A percentile compares a stretch with the other conserved stretches of the same genome.
Conservation (phyloP, 2,329 filamentous ascomycete genomes). For the Plectosphaerella cucumerina region DNA sequence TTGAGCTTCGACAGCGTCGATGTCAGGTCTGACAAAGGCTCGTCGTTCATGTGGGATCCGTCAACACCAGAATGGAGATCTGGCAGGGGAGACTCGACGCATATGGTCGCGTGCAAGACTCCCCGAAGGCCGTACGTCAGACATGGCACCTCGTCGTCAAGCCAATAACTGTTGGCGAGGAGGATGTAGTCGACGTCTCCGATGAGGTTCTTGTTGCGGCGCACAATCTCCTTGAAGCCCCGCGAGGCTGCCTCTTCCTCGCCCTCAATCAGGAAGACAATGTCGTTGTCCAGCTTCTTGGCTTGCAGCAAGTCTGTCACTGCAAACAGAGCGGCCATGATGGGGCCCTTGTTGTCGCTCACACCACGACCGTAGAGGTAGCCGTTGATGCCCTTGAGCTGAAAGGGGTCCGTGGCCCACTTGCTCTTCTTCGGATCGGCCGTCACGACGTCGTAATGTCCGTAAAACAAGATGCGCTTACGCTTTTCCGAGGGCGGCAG, state of each 20-base stretch:
- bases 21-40: slow-evolving; percentile 88
- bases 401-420: slow-evolving; percentile 86
- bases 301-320: slow-evolving; percentile 83
- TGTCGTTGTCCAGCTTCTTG: slow-evolving; percentile 80
- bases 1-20: slow-evolving; percentile 78
- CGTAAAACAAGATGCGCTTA: slow-evolving; percentile 89
- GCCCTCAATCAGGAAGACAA: slow-evolving; percentile 92
- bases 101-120: slow-evolving; percentile 87
- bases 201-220: slow-evolving; percentile 75
- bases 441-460: slow-evolving; percentile 95
- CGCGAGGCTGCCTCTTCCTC: slow-evolving; percentile 94
- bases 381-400: slow-evolving; percentile 83
- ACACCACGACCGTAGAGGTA: slow-evolving; percentile 95
- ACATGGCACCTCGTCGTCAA: slow-evolving; percentile 93
- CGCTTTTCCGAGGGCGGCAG: slow-evolving; percentile 54
- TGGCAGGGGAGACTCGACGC: slow-evolving; percentile 78
- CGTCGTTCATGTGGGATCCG: slow-evolving; percentile 83
- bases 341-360: slow-evolving; percentile 95
- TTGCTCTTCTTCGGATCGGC: slow-evolving; percentile 78
- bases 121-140: slow-evolving; percentile 91
- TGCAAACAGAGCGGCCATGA: slow-evolving; percentile 89
- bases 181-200: slow-evolving; percentile 92
- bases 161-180: slow-evolving; percentile 96
- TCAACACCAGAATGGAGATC: slow-evolving; percentile 97
- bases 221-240: slow-evolving; percentile 82